Percentiles rank a stretch among this genome's conserved stretches.
These are phyloP conservation scores for Ustilago sp. DNA, from an alignment of 1,284 basidiomycete genomes.

Conservation along the genomic window DNA sequence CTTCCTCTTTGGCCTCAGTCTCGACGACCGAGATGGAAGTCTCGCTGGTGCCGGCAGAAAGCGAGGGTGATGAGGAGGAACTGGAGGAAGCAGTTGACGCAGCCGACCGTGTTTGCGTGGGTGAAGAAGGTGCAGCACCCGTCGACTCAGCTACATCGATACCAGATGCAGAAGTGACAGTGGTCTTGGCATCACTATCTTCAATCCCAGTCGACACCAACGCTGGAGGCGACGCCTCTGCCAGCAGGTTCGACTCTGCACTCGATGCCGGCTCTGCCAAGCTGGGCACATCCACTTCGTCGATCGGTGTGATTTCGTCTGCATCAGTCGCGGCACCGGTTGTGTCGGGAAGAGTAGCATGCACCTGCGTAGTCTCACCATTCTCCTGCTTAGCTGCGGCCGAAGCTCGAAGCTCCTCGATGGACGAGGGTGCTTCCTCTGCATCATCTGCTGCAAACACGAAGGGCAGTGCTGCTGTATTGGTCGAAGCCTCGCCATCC, in stretches of 20 bases:
- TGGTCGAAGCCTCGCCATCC: neutral
- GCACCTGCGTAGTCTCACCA: neutral
- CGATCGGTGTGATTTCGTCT: constrained; percentile 34
- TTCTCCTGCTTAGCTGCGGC: constrained; percentile 12
- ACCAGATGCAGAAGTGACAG: constrained; percentile 43
- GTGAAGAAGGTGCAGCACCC: neutral
- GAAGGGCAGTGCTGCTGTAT: constrained; percentile 13
- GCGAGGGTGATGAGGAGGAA: neutral
- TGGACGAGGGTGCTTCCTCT: constrained; percentile 28
- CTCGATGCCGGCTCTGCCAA: constrained; percentile 14
- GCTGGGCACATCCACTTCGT: constrained; percentile 10
- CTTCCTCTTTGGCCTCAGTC: neutral
- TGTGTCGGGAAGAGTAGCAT: constrained; percentile 7
- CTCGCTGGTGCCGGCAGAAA: constrained; percentile 9
- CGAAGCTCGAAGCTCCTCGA: constrained; percentile 32
- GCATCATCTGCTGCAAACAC: constrained; percentile 32
- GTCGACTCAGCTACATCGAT: constrained; percentile 25
- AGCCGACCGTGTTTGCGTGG: constrained; percentile 1
- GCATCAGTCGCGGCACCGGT: constrained; percentile 7
- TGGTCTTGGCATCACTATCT: constrained; percentile 36
- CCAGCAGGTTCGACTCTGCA: constrained; percentile 33
- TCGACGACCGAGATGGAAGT: constrained; percentile 8
- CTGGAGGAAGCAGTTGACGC: constrained; percentile 9
- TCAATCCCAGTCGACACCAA: constrained; percentile 48
- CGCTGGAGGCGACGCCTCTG: constrained; percentile 47